Conservation (phyloP, 345 rosid species). For the Populus nigra region DNA sequence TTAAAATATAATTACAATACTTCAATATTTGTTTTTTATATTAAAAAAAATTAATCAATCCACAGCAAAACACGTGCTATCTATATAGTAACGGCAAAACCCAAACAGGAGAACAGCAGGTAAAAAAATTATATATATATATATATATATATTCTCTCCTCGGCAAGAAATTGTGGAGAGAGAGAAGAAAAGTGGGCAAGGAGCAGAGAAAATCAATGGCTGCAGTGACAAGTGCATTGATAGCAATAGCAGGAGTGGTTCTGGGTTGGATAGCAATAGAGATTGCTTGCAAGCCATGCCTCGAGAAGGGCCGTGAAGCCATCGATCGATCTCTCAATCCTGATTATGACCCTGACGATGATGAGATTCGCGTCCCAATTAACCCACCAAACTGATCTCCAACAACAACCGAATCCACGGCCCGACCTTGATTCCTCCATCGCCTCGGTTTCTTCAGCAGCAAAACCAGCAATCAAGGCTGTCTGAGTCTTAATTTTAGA, state of each 20-base stretch:
- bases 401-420: no score
- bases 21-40: no score
- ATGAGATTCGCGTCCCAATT: conserved; percentile 12
- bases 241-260: conserved; percentile 65
- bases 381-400: conserved; percentile 35
- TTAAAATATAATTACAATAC: no score
- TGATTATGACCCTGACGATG: conserved; percentile 74
- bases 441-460: background rate
- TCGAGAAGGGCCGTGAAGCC: conserved; percentile 69
- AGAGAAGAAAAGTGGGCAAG: background rate
- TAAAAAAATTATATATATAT: no score
- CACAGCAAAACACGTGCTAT: no score
- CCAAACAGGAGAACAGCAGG: no score
- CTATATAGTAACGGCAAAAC: no score
- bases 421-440: no score
- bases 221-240: conserved; percentile 64
- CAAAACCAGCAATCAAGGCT: background rate
- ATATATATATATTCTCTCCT: no score
- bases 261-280: conserved; percentile 79
- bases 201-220: conserved; percentile 35
- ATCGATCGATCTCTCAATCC: conserved; percentile 78
- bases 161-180: background rate
- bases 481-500: background rate
- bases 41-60: no score
- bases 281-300: conserved; percentile 82